A percentile compares a stretch with the other conserved stretches of the same genome.
phyloP scores from a whole-genome alignment of 306 rosid species.

The Nissolia schottii region DNA sequence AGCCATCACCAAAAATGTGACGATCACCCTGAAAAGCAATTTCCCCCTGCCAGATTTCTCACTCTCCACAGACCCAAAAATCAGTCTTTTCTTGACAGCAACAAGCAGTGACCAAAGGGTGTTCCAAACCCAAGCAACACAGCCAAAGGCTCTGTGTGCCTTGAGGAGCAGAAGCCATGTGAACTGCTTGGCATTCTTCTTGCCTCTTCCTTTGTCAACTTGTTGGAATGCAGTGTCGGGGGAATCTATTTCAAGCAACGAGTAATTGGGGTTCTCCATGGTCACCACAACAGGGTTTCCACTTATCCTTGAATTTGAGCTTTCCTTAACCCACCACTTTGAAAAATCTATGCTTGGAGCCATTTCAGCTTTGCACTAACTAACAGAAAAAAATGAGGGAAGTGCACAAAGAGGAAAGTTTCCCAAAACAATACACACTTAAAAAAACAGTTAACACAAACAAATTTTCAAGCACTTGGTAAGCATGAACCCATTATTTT shows the following conservation, averaged over 20 bases:
- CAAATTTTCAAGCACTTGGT: background rate
- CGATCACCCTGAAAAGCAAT: slow-evolving; percentile 41
- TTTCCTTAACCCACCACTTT: slow-evolving; percentile 45
- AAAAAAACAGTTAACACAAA: background rate
- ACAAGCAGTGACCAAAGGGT: slow-evolving; percentile 37
- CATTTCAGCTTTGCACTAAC: slow-evolving; percentile 19
- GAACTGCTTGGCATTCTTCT: slow-evolving; percentile 52
- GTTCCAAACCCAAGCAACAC: slow-evolving; percentile 41
- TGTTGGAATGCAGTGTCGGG: slow-evolving; percentile 50
- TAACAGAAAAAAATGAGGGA: background rate
- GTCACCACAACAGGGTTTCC: slow-evolving; percentile 57
- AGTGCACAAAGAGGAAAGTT: background rate
- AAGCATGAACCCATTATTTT: background rate
- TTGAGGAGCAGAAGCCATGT: slow-evolving; percentile 55
- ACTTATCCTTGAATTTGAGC: slow-evolving; percentile 28
- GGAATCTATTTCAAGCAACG: slow-evolving; percentile 44
- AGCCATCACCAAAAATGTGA: slow-evolving; percentile 44
- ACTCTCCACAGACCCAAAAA: slow-evolving; percentile 41
- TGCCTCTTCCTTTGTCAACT: slow-evolving; percentile 46
- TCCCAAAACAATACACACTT: too few relatives aligned
- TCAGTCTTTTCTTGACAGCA: slow-evolving; percentile 37
- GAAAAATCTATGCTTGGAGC: slow-evolving; percentile 38
- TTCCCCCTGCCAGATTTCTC: slow-evolving; percentile 45
- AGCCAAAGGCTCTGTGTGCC: slow-evolving; percentile 41
- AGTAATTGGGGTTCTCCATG: slow-evolving; percentile 57